A percentile compares a stretch with the other conserved stretches of the same genome.
Evolutionary conservation across 2,329 filamentous ascomycete genomes (phyloP).

Genomic region (Cytospora paraplurivora): DNA sequence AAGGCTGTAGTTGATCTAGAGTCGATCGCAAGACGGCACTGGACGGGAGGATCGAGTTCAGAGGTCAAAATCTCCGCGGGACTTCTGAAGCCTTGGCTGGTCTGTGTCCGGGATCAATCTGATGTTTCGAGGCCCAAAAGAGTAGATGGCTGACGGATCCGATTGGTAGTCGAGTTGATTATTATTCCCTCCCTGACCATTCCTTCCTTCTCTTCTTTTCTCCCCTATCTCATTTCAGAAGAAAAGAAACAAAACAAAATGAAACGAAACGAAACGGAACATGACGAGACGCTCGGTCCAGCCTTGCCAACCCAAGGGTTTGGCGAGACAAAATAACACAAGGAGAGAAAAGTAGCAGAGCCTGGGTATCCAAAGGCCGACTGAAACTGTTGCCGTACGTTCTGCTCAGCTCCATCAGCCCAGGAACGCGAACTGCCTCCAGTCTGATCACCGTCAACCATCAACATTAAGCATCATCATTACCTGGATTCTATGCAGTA

Average conservation of each 20-base stretch:
- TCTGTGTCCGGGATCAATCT: too few species aligned
- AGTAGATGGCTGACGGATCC: not conserved
- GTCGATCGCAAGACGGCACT: not conserved
- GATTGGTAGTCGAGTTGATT: not conserved
- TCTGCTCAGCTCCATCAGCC: not conserved
- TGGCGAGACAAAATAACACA: slow-evolving; percentile 18
- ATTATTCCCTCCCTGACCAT: not conserved
- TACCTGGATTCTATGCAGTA: not conserved
- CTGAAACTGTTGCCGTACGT: not conserved
- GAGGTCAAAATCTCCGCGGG: not conserved
- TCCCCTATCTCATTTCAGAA: slow-evolving; percentile 19
- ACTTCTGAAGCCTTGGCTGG: not conserved
- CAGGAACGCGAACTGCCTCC: too few species aligned
- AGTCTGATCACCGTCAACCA: not conserved
- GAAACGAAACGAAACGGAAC: slow-evolving; percentile 10
- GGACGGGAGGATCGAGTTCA: not conserved
- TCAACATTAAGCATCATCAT: too few species aligned
- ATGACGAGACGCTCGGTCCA: slow-evolving; percentile 25
- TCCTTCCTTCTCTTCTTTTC: not conserved
- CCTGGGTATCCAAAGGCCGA: not conserved
- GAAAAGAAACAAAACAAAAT: slow-evolving; percentile 14
- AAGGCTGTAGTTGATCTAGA: not conserved
- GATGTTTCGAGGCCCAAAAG: not conserved
- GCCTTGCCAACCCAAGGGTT: slow-evolving; percentile 18
- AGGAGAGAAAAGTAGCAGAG: not conserved